Percentiles rank a stretch among this genome's conserved stretches.
These are phyloP conservation scores for Rhizopogon vinicolor DNA, from an alignment of 768 basidiomycete species.

Conservation along the genomic window DNA sequence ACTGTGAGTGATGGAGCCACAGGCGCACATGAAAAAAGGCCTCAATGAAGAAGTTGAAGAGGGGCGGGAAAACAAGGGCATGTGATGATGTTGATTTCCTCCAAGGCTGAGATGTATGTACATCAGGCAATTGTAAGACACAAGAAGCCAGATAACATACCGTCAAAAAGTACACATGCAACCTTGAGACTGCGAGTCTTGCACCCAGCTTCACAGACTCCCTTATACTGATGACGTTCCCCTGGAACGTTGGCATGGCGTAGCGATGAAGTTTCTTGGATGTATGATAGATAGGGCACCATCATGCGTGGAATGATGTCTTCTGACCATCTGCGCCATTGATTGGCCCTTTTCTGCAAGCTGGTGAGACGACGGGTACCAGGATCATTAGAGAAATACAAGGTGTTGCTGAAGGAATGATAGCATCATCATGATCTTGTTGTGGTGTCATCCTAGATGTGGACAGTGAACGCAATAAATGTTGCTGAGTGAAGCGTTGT, in stretches of 20 bases:
- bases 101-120: not conserved
- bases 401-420: not conserved
- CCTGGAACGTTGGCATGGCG: not conserved
- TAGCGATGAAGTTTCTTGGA: not conserved
- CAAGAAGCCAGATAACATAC: not conserved
- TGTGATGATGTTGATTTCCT: constrained; percentile 1
- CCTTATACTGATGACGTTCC: not conserved
- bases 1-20: constrained; percentile 25
- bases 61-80: constrained; percentile 14
- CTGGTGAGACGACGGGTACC: not conserved
- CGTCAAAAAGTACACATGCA: not conserved
- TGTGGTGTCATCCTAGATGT: not conserved
- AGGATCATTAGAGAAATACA: not conserved
- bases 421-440: not conserved
- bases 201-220: not conserved
- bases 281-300: not conserved
- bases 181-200: not conserved
- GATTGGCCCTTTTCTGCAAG: not conserved
- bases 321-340: not conserved
- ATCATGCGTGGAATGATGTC: not conserved
- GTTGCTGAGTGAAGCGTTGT: not conserved
- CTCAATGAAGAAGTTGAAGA: constrained; percentile 17
- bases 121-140: not conserved
- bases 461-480: not conserved
- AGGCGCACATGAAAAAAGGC: constrained; percentile 25